Evolutionary conservation across 2,329 filamentous ascomycete species (phyloP).

Genomic region (Cercospora zeae-maydis): DNA sequence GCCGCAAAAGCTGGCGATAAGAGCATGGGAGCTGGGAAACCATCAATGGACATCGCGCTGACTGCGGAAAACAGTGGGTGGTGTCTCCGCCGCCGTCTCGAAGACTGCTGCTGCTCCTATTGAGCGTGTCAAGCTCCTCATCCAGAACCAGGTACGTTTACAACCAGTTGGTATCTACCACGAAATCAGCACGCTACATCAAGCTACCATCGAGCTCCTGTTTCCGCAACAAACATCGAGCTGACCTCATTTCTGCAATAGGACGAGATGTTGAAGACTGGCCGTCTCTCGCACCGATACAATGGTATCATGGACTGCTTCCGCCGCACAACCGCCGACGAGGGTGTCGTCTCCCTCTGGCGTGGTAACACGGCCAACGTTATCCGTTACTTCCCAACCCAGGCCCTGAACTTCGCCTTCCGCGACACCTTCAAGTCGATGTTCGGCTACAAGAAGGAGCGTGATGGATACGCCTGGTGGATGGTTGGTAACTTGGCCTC

Average conservation of each 20-base stretch:
- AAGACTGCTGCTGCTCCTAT: slow-evolving; percentile 99
- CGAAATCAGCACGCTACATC: slow-evolving; percentile 1
- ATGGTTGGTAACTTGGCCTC: slow-evolving; percentile 99
- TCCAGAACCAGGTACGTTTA: slow-evolving; percentile 95
- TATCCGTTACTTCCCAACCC: slow-evolving; percentile 99
- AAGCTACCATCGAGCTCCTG: neutral
- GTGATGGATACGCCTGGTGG: slow-evolving; percentile 97
- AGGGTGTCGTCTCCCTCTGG: slow-evolving; percentile 96
- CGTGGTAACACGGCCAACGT: slow-evolving; percentile 99
- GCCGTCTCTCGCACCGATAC: slow-evolving; percentile 98
- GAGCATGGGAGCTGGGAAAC: slow-evolving; percentile 25
- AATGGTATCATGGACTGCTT: slow-evolving; percentile 93
- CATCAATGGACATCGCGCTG: slow-evolving; percentile 36
- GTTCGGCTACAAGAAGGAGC: slow-evolving; percentile 99
- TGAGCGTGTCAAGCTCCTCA: slow-evolving; percentile 99
- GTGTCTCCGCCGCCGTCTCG: slow-evolving; percentile 99
- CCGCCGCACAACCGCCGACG: slow-evolving; percentile 79
- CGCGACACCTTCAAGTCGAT: slow-evolving; percentile 99
- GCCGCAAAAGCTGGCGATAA: slow-evolving; percentile 29
- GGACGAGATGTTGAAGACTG: slow-evolving; percentile 99
- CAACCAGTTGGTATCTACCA: slow-evolving; percentile 4
- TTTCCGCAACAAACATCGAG: neutral
- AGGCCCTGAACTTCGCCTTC: slow-evolving; percentile 99
- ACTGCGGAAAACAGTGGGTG: slow-evolving; percentile 73
- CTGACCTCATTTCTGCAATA: slow-evolving; percentile 39